Evolutionary conservation across 2,329 filamentous ascomycete species (phyloP).

Genomic region (Albophoma yamanashiensis): DNA sequence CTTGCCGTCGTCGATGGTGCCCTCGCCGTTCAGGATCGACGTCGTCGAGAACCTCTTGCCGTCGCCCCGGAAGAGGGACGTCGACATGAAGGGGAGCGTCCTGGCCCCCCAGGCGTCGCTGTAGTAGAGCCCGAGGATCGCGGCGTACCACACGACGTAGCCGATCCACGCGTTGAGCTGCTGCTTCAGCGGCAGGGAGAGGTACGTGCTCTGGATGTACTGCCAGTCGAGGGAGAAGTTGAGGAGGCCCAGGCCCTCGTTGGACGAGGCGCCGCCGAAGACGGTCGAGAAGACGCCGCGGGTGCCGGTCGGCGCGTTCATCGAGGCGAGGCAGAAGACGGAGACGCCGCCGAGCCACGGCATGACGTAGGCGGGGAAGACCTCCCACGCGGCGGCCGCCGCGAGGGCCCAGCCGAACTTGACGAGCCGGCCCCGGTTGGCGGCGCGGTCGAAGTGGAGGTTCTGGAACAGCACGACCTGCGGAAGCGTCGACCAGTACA

Average conservation of each 20-base stretch:
- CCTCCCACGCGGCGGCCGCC: slow-evolving; percentile 31
- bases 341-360: slow-evolving; percentile 26
- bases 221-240: slow-evolving; percentile 32
- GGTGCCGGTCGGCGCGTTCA: slow-evolving; percentile 18
- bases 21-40: slow-evolving; percentile 10
- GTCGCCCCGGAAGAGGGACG: slow-evolving; percentile 15
- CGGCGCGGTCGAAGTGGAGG: slow-evolving; percentile 17
- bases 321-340: slow-evolving; percentile 35
- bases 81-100: slow-evolving; percentile 20
- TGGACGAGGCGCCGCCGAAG: slow-evolving; percentile 29
- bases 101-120: slow-evolving; percentile 25
- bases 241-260: slow-evolving; percentile 27
- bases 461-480: slow-evolving; percentile 21
- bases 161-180: slow-evolving; percentile 26
- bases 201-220: slow-evolving; percentile 24
- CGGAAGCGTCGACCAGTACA: slow-evolving; percentile 20
- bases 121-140: slow-evolving; percentile 28
- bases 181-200: slow-evolving; percentile 26
- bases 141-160: slow-evolving; percentile 21
- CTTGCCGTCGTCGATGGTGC: slow-evolving; percentile 15
- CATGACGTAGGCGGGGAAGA: slow-evolving; percentile 35
- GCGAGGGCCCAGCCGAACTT: slow-evolving; percentile 18
- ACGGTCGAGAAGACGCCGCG: slow-evolving; percentile 14
- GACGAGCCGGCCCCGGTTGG: slow-evolving; percentile 14
- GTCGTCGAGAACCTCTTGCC: slow-evolving; percentile 12